Evolutionary conservation across 1,139 yeast genomes (phyloP).

Genomic region (Kodamaea suecica): DNA sequence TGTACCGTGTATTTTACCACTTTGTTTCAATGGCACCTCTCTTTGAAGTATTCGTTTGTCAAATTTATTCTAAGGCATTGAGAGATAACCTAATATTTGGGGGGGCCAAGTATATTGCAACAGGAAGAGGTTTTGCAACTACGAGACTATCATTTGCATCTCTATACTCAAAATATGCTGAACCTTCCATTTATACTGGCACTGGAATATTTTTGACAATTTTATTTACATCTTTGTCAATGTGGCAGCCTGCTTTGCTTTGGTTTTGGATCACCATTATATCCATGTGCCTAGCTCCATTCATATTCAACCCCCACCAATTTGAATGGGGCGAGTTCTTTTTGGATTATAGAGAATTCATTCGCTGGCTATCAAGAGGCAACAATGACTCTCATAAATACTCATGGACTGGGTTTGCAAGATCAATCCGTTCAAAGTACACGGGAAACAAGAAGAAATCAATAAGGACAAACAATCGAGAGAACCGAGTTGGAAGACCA

Average conservation of each 20-base stretch:
- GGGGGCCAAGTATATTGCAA: conserved; percentile 79
- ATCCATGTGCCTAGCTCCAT: conserved; percentile 75
- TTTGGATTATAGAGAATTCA: conserved; percentile 62
- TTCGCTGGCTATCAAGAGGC: conserved; percentile 70
- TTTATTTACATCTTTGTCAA: conserved; percentile 59
- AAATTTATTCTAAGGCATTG: conserved; percentile 71
- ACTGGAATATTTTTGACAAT: conserved; percentile 53
- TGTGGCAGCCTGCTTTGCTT: conserved; percentile 73
- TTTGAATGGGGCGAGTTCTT: conserved; percentile 68
- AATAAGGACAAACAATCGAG: neutral
- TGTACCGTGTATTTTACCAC: conserved; percentile 59
- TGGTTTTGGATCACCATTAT: conserved; percentile 84
- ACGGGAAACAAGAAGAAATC: conserved; percentile 63
- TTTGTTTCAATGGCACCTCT: conserved; percentile 73
- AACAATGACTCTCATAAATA: conserved; percentile 45
- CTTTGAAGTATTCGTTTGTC: conserved; percentile 87
- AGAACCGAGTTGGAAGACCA: conserved; percentile 28
- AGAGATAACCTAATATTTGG: conserved; percentile 70
- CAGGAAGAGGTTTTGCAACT: conserved; percentile 86
- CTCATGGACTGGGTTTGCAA: conserved; percentile 63
- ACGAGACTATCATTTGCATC: conserved; percentile 57
- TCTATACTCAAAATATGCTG: conserved; percentile 63
- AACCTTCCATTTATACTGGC: conserved; percentile 66
- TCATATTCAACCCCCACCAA: conserved; percentile 84
- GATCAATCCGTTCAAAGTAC: conserved; percentile 52